phyloP scores from a whole-genome alignment of 2,329 filamentous ascomycete species.

The Botryosphaeria dothidea region DNA sequence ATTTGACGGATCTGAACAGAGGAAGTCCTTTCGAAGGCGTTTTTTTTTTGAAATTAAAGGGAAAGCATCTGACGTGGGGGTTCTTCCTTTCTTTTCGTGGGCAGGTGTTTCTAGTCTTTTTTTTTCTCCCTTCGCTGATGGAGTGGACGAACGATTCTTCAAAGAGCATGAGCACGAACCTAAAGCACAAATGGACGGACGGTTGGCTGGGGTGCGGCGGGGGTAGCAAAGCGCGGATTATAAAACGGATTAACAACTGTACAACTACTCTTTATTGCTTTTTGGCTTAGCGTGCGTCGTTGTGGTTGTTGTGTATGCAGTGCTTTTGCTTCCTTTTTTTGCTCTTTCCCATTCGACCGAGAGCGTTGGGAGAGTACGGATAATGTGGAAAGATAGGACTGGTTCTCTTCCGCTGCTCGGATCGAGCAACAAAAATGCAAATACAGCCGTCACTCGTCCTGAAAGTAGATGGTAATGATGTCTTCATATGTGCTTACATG shows the following conservation, averaged over 20 bases:
- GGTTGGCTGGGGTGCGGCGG: background rate
- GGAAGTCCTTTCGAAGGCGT: background rate
- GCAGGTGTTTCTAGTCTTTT: background rate
- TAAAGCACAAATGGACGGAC: too few relatives aligned
- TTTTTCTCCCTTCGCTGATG: background rate
- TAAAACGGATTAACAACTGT: background rate
- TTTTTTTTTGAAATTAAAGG: background rate
- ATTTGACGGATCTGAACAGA: conserved; percentile 4
- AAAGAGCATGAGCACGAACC: too few relatives aligned
- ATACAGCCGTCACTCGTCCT: too few relatives aligned
- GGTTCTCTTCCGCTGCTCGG: too few relatives aligned
- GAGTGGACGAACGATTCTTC: background rate
- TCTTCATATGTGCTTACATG: too few relatives aligned
- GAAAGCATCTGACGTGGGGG: background rate
- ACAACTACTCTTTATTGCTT: background rate
- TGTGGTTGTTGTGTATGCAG: too few relatives aligned
- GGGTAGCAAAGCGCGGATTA: background rate
- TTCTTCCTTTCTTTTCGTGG: background rate
- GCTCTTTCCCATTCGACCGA: too few relatives aligned
- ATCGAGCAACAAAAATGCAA: too few relatives aligned
- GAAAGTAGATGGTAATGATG: too few relatives aligned
- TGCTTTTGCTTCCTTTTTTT: background rate
- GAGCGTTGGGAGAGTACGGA: too few relatives aligned
- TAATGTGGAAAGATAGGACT: too few relatives aligned
- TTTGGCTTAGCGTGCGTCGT: background rate